Evolutionary conservation across 352 stramenopile species (phyloP), one percentile per base, ranked within the genome.

Genomic region (Globisporangium parvum): DNA sequence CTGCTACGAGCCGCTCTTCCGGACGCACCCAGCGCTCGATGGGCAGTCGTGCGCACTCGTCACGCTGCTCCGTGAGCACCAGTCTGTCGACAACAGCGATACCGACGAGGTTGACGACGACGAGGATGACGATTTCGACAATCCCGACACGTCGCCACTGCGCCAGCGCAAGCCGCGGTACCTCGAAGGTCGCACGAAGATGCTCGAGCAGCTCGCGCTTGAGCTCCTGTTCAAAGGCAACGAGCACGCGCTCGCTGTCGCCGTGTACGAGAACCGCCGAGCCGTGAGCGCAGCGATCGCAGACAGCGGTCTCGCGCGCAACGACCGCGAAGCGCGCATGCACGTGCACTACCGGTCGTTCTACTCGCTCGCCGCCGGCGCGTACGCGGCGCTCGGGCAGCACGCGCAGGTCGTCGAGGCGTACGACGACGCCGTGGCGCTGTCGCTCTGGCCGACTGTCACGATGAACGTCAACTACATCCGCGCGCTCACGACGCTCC

Each of bases 381-480:
- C 57, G n/a, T 63, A 48, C 50, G 49, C 51, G 1, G 44, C 51
- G 28, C 50, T 59, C 20, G 39, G 37, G 26, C 21, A 47, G 10
- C 50, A 57, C 57, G 40, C 51, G 20, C 21, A 53, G 49, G 57
- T 53, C 17, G 40, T 59, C 1, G 9, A 52, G 26, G 40, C 47
- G 40, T 63, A 63, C 51, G 57, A 63, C 40, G 42, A 37, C 2
- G 40, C 35, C 5, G 33, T 47, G 9, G 18, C n/a, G 0, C 14
- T 18, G 9, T 20, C 46, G 11, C 48, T 63, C 49, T 63, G 48
- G 57, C 57, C 57, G 11, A 63, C 57, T 4, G 57, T 51, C 11
- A 12, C 50, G 18, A 63, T 63, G 57, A 63, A 63, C 50, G 40
- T 47, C 49, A 63, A 57, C 40, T 63, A 63, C 28, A 31, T 63